These are phyloP conservation scores for Vaccinium vitisidaea DNA, from an alignment of 148 eudicot genomes.

Conservation along the genomic window DNA sequence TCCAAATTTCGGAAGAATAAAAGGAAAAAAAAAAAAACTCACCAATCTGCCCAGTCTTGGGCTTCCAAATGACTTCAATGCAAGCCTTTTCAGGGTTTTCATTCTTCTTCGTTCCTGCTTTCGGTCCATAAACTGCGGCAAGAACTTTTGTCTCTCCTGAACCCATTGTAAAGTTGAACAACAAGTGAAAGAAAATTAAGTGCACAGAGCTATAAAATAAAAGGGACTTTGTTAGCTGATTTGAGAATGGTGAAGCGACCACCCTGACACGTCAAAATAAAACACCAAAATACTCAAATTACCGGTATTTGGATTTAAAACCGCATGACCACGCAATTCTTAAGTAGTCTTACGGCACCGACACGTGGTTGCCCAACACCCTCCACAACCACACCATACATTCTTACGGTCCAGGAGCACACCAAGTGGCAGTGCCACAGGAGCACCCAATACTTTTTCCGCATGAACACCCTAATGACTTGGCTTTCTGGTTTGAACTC, in stretches of 20 bases:
- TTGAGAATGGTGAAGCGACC: neutral
- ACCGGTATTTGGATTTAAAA: neutral
- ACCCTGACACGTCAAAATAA: neutral
- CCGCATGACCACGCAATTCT: neutral
- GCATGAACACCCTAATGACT: neutral
- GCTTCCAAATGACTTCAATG: slow-evolving; percentile 92
- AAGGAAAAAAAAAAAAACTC: neutral
- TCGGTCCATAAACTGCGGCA: slow-evolving; percentile 92
- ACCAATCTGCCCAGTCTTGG: slow-evolving; percentile 90
- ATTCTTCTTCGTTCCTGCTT: slow-evolving; percentile 87
- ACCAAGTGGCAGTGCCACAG: neutral
- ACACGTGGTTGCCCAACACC: too few relatives aligned
- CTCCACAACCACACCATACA: too few relatives aligned
- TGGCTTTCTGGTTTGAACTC: neutral
- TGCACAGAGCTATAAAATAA: neutral
- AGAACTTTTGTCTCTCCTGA: slow-evolving; percentile 81
- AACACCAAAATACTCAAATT: neutral
- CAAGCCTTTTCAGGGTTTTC: slow-evolving; percentile 95
- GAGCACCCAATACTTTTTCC: neutral
- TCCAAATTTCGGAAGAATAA: neutral
- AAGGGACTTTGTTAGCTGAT: neutral
- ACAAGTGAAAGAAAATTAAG: neutral
- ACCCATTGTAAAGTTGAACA: neutral
- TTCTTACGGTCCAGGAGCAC: too few relatives aligned
- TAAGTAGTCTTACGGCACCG: neutral